phyloP scores from a whole-genome alignment of 2,329 filamentous ascomycete genomes.

The Emmonsia crescens region DNA sequence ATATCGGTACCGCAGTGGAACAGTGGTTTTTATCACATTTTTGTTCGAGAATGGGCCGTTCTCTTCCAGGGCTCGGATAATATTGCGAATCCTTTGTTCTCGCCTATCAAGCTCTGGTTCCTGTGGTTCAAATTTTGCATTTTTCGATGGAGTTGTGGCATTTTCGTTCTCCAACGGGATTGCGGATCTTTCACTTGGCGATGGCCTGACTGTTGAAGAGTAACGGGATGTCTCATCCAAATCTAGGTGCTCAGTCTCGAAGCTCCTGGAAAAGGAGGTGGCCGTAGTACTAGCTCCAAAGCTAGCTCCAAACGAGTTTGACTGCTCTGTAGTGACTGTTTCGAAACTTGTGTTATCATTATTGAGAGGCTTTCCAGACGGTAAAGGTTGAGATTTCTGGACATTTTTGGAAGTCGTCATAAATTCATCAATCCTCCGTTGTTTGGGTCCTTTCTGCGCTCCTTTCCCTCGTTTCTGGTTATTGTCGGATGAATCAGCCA shows the following conservation, averaged over 20 bases:
- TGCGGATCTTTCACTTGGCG: neutral
- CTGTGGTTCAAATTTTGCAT: neutral
- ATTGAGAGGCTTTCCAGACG: neutral
- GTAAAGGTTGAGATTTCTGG: neutral
- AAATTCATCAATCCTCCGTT: constrained; percentile 7
- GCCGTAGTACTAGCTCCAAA: constrained; percentile 7
- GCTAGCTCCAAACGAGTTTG: constrained; percentile 5
- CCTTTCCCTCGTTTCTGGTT: constrained; percentile 10
- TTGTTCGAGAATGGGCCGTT: constrained; percentile 28
- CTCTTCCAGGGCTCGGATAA: constrained; percentile 21
- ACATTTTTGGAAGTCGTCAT: neutral
- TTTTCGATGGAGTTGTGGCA: neutral
- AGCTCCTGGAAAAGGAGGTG: constrained; percentile 7
- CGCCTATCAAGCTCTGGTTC: neutral
- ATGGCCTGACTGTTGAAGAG: neutral
- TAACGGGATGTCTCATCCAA: constrained; percentile 3
- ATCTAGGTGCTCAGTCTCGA: neutral
- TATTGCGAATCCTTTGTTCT: constrained; percentile 11
- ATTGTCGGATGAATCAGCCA: constrained; percentile 14
- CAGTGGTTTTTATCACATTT: constrained; percentile 17
- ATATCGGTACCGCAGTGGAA: constrained; percentile 28
- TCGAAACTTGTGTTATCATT: constrained; percentile 6
- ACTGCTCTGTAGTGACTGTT: neutral
- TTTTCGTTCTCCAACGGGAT: neutral
- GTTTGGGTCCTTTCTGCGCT: neutral